Evolutionary conservation across 106 monocot genomes (phyloP), one percentile per base, ranked within the genome.

Genomic region (Acorus calamus): DNA sequence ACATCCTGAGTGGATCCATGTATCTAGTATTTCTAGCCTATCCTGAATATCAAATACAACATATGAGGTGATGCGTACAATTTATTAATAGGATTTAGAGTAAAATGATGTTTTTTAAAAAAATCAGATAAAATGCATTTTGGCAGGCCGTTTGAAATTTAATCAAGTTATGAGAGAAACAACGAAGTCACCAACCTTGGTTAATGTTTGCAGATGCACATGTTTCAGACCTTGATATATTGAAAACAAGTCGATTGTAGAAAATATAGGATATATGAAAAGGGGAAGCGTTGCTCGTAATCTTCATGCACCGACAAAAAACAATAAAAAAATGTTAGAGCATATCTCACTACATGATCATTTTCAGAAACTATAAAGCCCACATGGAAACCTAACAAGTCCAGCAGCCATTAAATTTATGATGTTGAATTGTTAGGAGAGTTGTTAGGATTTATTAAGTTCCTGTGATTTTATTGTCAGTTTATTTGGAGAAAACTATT

Each of bases 21-120:
- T 55, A n/a, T 74, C 67, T 8, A 67, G 60, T 47, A 74, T 74
- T 53, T 74, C 74, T 12, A 74, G 59, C 54, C 74, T 74, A 61
- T 67, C 49, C 74, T 74, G 66, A 66, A 64, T 44, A 13, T 48
- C 45, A 3, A 44, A 28, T 28, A 28, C 28, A 28, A 28, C 1
- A 28, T 28, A 28, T 28, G 28, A 28, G 28, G 28, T 28, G 28
- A 28, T 28, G 28, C 1, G 28, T 28, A 28, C 28, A 28, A 28
- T 28, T 28, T 28, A 28, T 28, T 28, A 28, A 28, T 28, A 28
- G 28, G 1, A 28, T 28, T 28, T 28, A 28, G 8, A 55, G 6
- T 41, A 8, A 3, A 52, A 14, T 6, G 4, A 9, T 41, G 12
- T 4, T n/a, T 41, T 50, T 2, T 45, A 14, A 52, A 72, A 7